phyloP scores from a whole-genome alignment of 345 rosid genomes.

The Cardamine occulta region DNA sequence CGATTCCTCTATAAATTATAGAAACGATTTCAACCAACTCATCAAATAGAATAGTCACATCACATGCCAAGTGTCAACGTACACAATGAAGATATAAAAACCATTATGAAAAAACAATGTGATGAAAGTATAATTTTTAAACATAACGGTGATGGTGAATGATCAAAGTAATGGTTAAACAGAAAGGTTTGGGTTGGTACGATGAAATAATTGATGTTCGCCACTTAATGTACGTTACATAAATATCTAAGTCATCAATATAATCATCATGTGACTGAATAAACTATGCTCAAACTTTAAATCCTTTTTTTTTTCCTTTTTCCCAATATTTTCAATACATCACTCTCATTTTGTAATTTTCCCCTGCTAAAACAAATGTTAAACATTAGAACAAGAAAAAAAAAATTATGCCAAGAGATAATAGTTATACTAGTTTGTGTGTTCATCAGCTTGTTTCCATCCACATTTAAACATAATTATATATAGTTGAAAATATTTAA shows the following conservation, averaged over 20 bases:
- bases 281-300: conserved; percentile 13
- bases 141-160: neutral
- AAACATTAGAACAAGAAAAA: neutral
- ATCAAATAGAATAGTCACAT: conserved; percentile 10
- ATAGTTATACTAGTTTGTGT: neutral
- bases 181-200: conserved; percentile 34
- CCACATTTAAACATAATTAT: neutral
- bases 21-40: neutral
- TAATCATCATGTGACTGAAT: conserved; percentile 19
- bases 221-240: conserved; percentile 17
- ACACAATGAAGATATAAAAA: neutral
- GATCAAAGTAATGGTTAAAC: conserved; percentile 19
- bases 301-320: neutral
- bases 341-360: neutral
- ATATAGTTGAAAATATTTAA: too few relatives aligned
- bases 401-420: neutral
- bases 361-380: neutral
- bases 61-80: neutral
- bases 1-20: neutral
- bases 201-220: conserved; percentile 39
- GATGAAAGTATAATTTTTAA: neutral
- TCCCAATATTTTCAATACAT: neutral
- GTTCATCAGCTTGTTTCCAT: neutral
- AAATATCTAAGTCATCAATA: neutral
- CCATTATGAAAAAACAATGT: neutral